Base-by-base conservation (phyloP, 2,329 filamentous ascomycete genomes). In the Arthrobotrys entomopaga region DNA sequence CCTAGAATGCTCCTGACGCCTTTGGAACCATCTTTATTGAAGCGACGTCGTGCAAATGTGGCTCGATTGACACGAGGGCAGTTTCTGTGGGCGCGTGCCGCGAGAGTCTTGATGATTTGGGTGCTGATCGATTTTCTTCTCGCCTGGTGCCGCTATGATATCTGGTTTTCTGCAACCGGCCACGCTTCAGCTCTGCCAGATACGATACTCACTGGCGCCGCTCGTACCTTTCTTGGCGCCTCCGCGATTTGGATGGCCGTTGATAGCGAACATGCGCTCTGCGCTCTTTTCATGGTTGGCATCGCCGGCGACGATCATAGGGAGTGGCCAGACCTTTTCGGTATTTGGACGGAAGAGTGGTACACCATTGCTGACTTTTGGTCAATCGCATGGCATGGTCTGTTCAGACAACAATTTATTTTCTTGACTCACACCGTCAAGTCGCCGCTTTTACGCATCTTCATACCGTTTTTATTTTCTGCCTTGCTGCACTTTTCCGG, bases 361-460 rank as follows among this genome's bases (percentile, higher is more conserved):
- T 74, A 66, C 19, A 74, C 70, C 2, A 67, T 74, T 49, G 63
- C 70, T 6, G 63, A 74, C 4, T 74, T 74, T 24, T 74, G 70
- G 70, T 56, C 46, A 5, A 26, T 67, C 16, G 70, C 70, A 8
- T 74, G 70, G 70, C 70, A 74, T 16, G 70, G 70, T 8, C n/a
- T 74, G 26, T 74, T 74, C 24, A 52, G 70, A 24, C 70, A 64
- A 19, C 70, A 67, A 38, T 74, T 74, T 24, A 43, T 66, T 1
- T 67, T 74, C 15, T 16, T 74, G 13, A 67, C 70, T 6, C 43
- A 64, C 10, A 74, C 70, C 1, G 42, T 64, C 34, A 64, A 61
- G 6, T 67, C 63, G 0, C 58, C 50, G 8, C 10, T 67, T 19
- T 34, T 67, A 13, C 49, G 63, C 7, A 46, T 67, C 1, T 57